phyloP scores from a whole-genome alignment of 768 basidiomycete genomes.

The Hortiboletus campestris region DNA sequence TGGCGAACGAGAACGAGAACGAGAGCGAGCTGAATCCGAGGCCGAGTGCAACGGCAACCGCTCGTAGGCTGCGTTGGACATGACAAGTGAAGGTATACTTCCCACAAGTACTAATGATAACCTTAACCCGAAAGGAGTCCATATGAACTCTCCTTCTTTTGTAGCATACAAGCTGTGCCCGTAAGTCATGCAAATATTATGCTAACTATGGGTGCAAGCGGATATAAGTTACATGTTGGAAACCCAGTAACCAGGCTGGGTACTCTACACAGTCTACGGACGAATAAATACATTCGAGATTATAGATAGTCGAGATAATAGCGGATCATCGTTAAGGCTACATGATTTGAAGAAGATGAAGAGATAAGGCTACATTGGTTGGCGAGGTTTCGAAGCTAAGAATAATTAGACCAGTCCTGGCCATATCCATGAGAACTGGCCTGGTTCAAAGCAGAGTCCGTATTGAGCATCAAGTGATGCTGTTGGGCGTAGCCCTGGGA shows the following conservation, averaged over 20 bases:
- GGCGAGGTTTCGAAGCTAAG: neutral
- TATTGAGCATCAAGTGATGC: neutral
- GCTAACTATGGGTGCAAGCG: neutral
- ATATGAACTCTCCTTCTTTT: too few species aligned
- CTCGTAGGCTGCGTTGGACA: slow-evolving; percentile 45
- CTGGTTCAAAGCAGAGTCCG: neutral
- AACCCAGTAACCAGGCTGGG: neutral
- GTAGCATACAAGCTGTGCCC: too few species aligned
- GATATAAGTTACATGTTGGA: neutral
- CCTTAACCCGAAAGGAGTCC: too few species aligned
- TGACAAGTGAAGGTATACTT: slow-evolving; percentile 5
- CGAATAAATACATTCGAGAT: slow-evolving; percentile 1
- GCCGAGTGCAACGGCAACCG: slow-evolving; percentile 50
- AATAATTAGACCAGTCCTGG: neutral
- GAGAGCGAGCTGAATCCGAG: slow-evolving; percentile 28
- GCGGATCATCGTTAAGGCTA: slow-evolving; percentile 2
- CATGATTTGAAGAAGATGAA: neutral
- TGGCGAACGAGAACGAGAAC: slow-evolving; percentile 26
- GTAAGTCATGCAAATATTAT: neutral
- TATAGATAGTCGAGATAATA: too few species aligned
- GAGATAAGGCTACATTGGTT: neutral
- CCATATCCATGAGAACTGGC: neutral
- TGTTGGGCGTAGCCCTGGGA: neutral
- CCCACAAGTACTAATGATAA: neutral
- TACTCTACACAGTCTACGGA: neutral